Evolutionary conservation across 768 basidiomycete species (phyloP).

Genomic region (Hypholoma sublateritium): DNA sequence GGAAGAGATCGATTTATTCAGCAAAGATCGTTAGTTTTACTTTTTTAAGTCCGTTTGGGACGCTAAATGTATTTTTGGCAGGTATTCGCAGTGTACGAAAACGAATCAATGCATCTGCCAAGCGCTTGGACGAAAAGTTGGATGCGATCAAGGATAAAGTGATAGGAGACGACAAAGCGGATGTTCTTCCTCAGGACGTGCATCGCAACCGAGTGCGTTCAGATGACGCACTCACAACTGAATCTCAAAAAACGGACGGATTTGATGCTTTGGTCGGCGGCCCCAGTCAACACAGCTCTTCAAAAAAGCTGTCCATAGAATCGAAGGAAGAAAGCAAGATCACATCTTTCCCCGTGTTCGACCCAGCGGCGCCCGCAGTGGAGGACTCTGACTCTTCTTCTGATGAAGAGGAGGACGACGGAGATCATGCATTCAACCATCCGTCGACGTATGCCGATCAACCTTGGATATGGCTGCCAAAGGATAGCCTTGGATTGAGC

Average conservation of each 20-base stretch:
- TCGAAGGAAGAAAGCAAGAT: slow-evolving; percentile 16
- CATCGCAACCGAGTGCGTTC: background rate
- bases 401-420: slow-evolving; percentile 33
- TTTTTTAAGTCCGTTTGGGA: background rate
- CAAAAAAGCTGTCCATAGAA: slow-evolving; percentile 3
- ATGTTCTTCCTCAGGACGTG: background rate
- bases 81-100: slow-evolving; percentile 36
- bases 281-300: too few species aligned
- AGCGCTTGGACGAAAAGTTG: slow-evolving; percentile 29
- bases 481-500: slow-evolving; percentile 42
- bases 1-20: slow-evolving; percentile 38
- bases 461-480: slow-evolving; percentile 47
- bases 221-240: background rate
- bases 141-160: slow-evolving; percentile 30
- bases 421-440: slow-evolving; percentile 48
- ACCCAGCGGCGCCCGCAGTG: slow-evolving; percentile 29
- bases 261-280: too few species aligned
- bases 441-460: slow-evolving; percentile 47
- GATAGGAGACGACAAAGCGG: slow-evolving; percentile 14
- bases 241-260: too few species aligned
- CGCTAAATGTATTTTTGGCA: slow-evolving; percentile 11
- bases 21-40: slow-evolving; percentile 28
- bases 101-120: slow-evolving; percentile 27
- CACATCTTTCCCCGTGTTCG: slow-evolving; percentile 20
- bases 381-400: slow-evolving; percentile 29